These are phyloP conservation scores for Lecanosticta acicola DNA, from an alignment of 2,329 filamentous ascomycete genomes.

Conservation along the genomic window DNA sequence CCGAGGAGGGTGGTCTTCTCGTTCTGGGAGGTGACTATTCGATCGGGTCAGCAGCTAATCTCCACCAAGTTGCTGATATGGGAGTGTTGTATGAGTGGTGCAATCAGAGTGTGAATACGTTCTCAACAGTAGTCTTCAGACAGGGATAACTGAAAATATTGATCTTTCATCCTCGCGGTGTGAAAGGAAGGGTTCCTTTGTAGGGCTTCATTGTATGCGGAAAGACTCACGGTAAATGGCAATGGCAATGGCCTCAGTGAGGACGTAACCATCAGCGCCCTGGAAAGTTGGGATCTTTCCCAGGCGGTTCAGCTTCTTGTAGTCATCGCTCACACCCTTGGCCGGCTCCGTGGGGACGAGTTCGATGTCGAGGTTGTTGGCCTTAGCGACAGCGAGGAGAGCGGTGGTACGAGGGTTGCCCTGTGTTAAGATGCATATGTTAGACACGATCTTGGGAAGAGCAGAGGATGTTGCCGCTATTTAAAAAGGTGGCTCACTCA, in stretches of 20 bases:
- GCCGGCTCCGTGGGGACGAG: constrained; percentile 64
- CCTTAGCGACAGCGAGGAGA: constrained; percentile 92
- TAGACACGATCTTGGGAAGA: background rate
- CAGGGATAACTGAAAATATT: constrained; percentile 91
- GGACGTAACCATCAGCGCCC: constrained; percentile 81
- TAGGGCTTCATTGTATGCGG: background rate
- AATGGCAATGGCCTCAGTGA: constrained; percentile 89
- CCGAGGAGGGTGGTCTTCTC: constrained; percentile 99
- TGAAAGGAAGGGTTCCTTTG: constrained; percentile 9
- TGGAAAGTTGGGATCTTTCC: constrained; percentile 91
- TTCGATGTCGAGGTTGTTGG: constrained; percentile 90
- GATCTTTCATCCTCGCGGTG: constrained; percentile 64
- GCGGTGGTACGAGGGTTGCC: constrained; percentile 83
- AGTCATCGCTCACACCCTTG: constrained; percentile 65
- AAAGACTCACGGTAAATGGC: constrained; percentile 86
- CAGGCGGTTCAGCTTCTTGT: constrained; percentile 78
- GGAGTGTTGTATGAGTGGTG: no score
- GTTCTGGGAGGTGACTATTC: constrained; percentile 91
- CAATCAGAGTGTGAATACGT: constrained; percentile 72
- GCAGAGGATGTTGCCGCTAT: background rate
- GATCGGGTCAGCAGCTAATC: no score
- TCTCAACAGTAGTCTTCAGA: constrained; percentile 93
- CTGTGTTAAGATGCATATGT: constrained; percentile 42
- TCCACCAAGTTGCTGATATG: no score
- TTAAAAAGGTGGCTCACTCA: constrained; percentile 6